phyloP scores from a whole-genome alignment of 352 stramenopile species.

The Phytophthora syringae region DNA sequence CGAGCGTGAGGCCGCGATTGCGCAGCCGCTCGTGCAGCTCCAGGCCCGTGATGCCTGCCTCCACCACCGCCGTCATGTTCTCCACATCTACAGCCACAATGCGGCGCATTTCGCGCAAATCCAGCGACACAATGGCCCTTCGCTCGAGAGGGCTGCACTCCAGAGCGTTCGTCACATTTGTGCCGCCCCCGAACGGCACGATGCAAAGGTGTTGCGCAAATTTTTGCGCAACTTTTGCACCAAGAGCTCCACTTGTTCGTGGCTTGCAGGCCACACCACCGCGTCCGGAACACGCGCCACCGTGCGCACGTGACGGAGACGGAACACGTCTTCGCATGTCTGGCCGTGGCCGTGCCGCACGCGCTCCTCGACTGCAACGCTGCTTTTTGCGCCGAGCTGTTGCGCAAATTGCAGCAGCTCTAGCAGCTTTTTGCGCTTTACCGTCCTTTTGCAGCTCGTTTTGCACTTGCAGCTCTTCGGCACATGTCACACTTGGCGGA shows the following conservation, averaged over 20 bases:
- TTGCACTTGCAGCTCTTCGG: conserved; percentile 43
- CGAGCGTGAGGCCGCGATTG: conserved; percentile 88
- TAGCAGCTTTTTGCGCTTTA: conserved; percentile 26
- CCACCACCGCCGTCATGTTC: conserved; percentile 88
- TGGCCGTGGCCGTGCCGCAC: conserved; percentile 75
- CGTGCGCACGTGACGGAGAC: conserved; percentile 48
- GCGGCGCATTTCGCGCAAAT: conserved; percentile 92
- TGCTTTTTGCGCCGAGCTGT: conserved; percentile 40
- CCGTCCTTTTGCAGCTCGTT: conserved; percentile 25
- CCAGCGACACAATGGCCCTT: conserved; percentile 93
- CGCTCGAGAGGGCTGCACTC: conserved; percentile 68
- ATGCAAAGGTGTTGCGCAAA: conserved; percentile 80
- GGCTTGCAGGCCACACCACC: conserved; percentile 88
- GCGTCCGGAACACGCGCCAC: conserved; percentile 87
- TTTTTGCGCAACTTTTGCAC: conserved; percentile 69
- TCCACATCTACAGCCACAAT: conserved; percentile 76
- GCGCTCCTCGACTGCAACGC: conserved; percentile 52
- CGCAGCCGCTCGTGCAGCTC: conserved; percentile 90
- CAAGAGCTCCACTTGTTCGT: conserved; percentile 87
- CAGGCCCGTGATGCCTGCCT: conserved; percentile 92
- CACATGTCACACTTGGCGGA: conserved; percentile 35
- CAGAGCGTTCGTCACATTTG: conserved; percentile 85
- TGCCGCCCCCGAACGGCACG: conserved; percentile 95
- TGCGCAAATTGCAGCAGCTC: conserved; percentile 41
- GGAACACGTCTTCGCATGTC: conserved; percentile 77